Evolutionary conservation across 1,284 basidiomycete species (phyloP).

Genomic region (Ustilago nuda): DNA sequence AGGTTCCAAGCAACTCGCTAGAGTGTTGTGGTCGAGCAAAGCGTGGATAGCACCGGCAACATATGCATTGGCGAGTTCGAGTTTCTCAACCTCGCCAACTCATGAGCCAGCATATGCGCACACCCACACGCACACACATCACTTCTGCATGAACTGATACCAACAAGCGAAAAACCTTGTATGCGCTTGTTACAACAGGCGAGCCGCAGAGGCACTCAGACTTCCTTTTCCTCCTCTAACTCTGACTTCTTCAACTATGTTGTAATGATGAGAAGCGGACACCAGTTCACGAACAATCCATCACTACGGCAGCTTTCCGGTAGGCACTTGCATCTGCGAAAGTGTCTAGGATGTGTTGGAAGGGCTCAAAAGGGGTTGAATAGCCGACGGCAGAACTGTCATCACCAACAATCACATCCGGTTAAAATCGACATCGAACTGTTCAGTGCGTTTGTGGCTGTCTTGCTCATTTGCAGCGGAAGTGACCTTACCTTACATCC

Average conservation of each 20-base stretch:
- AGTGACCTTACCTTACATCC: neutral
- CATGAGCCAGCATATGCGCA: no score
- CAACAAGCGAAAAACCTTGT: neutral
- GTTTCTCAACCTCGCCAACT: neutral
- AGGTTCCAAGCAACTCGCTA: slow-evolving; percentile 11
- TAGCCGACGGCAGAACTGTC: neutral
- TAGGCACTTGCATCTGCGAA: neutral
- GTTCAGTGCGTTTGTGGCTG: neutral
- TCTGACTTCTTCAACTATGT: neutral
- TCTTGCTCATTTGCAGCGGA: neutral
- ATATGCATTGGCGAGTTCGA: slow-evolving; percentile 10
- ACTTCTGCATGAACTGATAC: neutral
- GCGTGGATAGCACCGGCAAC: slow-evolving; percentile 3
- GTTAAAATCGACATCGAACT: neutral
- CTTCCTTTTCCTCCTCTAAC: neutral
- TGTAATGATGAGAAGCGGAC: neutral
- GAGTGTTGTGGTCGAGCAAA: neutral
- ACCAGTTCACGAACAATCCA: neutral
- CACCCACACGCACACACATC: neutral
- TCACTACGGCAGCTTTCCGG: neutral
- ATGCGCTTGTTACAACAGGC: neutral
- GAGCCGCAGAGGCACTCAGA: neutral
- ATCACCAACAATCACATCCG: neutral
- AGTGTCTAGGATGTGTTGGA: neutral
- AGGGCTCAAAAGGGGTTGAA: neutral